Evolutionary conservation across 2,329 filamentous ascomycete genomes (phyloP).

Genomic region (Venturiaceae sp.): DNA sequence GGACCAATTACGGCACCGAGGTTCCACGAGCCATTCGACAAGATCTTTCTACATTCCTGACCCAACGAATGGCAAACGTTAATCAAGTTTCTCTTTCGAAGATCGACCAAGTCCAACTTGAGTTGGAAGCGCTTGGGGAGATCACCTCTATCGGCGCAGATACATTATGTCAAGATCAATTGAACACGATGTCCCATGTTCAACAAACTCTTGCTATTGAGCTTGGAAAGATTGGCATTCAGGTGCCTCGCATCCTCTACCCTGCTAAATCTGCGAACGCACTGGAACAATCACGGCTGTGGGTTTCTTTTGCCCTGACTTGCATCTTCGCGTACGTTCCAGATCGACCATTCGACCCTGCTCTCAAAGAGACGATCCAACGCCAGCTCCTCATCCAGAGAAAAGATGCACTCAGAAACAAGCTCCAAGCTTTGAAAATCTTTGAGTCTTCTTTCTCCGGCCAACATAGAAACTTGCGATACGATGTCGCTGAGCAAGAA

Average conservation of each 20-base stretch:
- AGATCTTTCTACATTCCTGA: neutral
- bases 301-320: slow-evolving; percentile 52
- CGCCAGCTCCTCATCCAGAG: slow-evolving; percentile 49
- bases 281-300: neutral
- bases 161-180: slow-evolving; percentile 21
- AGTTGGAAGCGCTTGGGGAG: slow-evolving; percentile 27
- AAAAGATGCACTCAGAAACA: slow-evolving; percentile 43
- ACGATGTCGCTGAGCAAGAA: neutral
- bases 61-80: slow-evolving; percentile 8
- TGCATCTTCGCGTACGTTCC: slow-evolving; percentile 76
- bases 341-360: slow-evolving; percentile 77
- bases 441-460: slow-evolving; percentile 64
- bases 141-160: slow-evolving; percentile 23
- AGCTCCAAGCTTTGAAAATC: slow-evolving; percentile 48
- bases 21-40: neutral
- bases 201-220: slow-evolving; percentile 15
- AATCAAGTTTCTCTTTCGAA: slow-evolving; percentile 28
- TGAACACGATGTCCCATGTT: slow-evolving; percentile 17
- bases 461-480: slow-evolving; percentile 26
- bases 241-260: neutral
- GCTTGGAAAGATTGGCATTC: slow-evolving; percentile 6
- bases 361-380: slow-evolving; percentile 52
- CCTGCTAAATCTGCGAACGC: slow-evolving; percentile 14
- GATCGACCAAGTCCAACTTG: slow-evolving; percentile 30
- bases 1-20: neutral